Conservation (phyloP, 2,329 filamentous ascomycete species). For the Cordyceps tenuipes region DNA sequence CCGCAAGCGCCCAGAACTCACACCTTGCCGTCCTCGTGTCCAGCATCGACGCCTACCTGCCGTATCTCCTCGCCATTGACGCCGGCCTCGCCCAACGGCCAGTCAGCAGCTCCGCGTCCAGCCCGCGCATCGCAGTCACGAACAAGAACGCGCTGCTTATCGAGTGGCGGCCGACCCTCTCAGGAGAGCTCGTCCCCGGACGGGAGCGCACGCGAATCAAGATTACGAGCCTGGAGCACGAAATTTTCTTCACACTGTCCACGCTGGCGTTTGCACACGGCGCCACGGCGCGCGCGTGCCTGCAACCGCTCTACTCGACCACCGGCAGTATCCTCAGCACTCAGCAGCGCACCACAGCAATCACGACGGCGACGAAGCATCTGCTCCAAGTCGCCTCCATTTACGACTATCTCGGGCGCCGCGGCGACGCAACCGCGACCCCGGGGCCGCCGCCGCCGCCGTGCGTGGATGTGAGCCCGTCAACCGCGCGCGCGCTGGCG, state of each 20-base stretch:
- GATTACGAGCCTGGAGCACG: constrained; percentile 68
- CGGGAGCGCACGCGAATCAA: constrained; percentile 59
- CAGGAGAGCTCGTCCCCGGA: constrained; percentile 53
- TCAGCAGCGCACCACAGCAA: constrained; percentile 60
- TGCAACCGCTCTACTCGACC: constrained; percentile 66
- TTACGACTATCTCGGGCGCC: constrained; percentile 60
- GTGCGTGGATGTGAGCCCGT: constrained; percentile 44
- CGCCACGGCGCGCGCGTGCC: constrained; percentile 60
- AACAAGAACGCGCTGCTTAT: constrained; percentile 50
- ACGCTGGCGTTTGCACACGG: constrained; percentile 69
- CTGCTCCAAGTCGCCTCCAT: constrained; percentile 72
- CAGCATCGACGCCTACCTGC: constrained; percentile 68
- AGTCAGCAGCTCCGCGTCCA: constrained; percentile 16
- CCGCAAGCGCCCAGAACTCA: constrained; percentile 58
- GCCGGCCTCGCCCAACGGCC: constrained; percentile 52
- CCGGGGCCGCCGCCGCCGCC: constrained; percentile 28
- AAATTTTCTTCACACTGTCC: constrained; percentile 70
- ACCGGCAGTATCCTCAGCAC: constrained; percentile 50
- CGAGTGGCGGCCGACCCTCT: constrained; percentile 78
- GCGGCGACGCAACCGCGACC: constrained; percentile 33
- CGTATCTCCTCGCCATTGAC: constrained; percentile 73
- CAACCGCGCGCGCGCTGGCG: constrained; percentile 47
- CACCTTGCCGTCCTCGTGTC: constrained; percentile 64
- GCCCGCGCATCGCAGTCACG: constrained; percentile 59
- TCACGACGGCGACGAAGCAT: constrained; percentile 66